Conservation (phyloP, 768 basidiomycete genomes). For the Tubosaeta sp. region DNA sequence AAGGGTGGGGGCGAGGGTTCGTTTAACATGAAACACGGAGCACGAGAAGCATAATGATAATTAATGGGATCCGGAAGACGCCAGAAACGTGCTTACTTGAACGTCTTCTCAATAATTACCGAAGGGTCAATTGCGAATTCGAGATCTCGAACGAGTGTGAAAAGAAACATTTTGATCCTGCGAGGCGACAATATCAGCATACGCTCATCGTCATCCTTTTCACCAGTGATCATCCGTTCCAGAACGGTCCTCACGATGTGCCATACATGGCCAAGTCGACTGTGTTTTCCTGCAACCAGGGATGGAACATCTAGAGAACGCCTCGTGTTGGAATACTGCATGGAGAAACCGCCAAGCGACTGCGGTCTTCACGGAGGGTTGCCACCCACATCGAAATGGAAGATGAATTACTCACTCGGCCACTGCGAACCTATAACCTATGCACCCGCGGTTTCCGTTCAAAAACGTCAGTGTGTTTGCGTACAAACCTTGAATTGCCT, state of each 20-base stretch:
- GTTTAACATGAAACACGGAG: slow-evolving; percentile 17
- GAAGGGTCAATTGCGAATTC: slow-evolving; percentile 49
- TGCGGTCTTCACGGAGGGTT: slow-evolving; percentile 8
- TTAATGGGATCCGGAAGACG: slow-evolving; percentile 17
- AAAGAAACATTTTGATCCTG: slow-evolving; percentile 63
- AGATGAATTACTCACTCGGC: slow-evolving; percentile 44
- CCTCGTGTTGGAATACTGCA: slow-evolving; percentile 2
- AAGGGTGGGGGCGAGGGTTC: slow-evolving; percentile 1
- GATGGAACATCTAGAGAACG: slow-evolving; percentile 19
- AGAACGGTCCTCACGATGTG: neutral
- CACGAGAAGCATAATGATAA: slow-evolving; percentile 18
- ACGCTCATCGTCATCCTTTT: neutral
- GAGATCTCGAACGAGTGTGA: slow-evolving; percentile 52
- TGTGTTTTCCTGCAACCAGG: slow-evolving; percentile 5
- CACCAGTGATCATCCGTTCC: neutral
- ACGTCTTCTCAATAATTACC: slow-evolving; percentile 57
- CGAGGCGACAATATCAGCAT: slow-evolving; percentile 20
- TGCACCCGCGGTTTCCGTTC: slow-evolving; percentile 55
- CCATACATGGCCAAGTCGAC: slow-evolving; percentile 2
- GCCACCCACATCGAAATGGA: slow-evolving; percentile 9
- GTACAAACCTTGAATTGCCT: slow-evolving; percentile 48
- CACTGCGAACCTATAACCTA: slow-evolving; percentile 59
- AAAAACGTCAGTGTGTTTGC: slow-evolving; percentile 54
- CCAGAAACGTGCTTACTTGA: slow-evolving; percentile 45
- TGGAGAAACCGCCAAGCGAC: slow-evolving; percentile 7